Percentiles rank a stretch among this genome's conserved stretches.
Evolutionary conservation across 1,139 yeast genomes (phyloP).

Genomic region (Protomyces gravidus): DNA sequence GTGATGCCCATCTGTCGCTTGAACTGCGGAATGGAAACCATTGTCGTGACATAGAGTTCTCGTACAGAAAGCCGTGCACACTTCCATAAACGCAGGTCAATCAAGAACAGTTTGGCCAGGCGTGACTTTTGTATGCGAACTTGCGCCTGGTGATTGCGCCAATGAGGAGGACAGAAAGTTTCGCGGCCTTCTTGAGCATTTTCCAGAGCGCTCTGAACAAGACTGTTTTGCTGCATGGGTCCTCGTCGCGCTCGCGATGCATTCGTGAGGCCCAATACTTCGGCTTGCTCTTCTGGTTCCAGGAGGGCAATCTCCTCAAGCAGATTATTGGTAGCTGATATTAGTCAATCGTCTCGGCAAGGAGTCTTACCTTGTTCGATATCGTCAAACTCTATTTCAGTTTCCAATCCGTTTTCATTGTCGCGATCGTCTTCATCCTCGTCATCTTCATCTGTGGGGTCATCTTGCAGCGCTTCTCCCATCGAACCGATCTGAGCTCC

Average conservation of each 20-base stretch:
- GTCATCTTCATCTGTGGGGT: constrained; percentile 13
- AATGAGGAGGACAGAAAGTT: constrained; percentile 9
- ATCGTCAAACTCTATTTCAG: not conserved
- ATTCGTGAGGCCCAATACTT: not conserved
- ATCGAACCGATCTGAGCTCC: not conserved
- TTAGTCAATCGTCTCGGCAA: not conserved
- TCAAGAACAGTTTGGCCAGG: constrained; percentile 39
- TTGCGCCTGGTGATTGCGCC: constrained; percentile 5
- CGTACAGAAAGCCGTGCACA: constrained; percentile 57
- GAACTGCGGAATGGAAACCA: constrained; percentile 61
- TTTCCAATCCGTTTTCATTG: constrained; percentile 8
- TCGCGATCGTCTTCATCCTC: constrained; percentile 10
- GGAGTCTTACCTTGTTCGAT: not conserved
- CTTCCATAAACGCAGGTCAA: constrained; percentile 73
- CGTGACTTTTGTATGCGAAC: constrained; percentile 4
- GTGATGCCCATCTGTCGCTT: constrained; percentile 63
- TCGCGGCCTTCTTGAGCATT: not conserved
- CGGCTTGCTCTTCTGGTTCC: not conserved
- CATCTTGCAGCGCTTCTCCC: not conserved
- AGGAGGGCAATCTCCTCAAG: not conserved
- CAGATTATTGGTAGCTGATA: not conserved
- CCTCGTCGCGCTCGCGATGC: not conserved
- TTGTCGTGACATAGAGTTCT: constrained; percentile 63
- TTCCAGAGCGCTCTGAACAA: too few relatives aligned
- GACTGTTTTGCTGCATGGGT: too few relatives aligned